These are phyloP conservation scores for Castanea mollissima DNA, from an alignment of 306 rosid genomes.

Conservation along the genomic window DNA sequence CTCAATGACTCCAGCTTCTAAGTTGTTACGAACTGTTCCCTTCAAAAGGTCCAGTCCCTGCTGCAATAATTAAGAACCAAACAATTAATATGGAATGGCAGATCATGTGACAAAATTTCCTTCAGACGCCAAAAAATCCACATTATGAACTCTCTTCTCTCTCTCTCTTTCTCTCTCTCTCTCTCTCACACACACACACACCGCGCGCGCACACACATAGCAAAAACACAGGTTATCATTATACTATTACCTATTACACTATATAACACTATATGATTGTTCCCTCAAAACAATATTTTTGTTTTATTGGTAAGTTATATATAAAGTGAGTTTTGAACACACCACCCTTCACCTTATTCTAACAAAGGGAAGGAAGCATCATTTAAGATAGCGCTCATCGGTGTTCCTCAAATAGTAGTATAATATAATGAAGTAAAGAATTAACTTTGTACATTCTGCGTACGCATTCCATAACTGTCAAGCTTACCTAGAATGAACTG, in stretches of 20 bases:
- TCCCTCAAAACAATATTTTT: too few relatives aligned
- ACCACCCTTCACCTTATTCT: too few relatives aligned
- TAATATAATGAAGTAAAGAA: neutral
- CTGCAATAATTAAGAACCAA: constrained; percentile 35
- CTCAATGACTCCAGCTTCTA: constrained; percentile 99
- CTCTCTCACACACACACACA: neutral
- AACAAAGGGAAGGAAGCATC: too few relatives aligned
- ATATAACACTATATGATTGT: too few relatives aligned
- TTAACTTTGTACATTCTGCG: neutral
- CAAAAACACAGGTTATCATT: neutral
- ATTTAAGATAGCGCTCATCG: too few relatives aligned
- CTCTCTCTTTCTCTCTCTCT: neutral
- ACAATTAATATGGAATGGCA: neutral
- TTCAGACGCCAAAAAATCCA: neutral
- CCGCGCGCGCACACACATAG: too few relatives aligned
- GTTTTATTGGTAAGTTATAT: too few relatives aligned
- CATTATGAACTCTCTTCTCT: neutral
- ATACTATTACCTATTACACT: too few relatives aligned
- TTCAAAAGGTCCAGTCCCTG: constrained; percentile 90
- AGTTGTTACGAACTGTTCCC: constrained; percentile 77
- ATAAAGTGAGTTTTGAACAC: too few relatives aligned
- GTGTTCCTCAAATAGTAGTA: neutral
- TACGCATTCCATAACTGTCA: neutral
- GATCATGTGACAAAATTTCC: neutral
- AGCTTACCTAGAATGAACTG: neutral